These are phyloP conservation scores for Rhododendron mucronatum DNA, from an alignment of 148 eudicot genomes.

Conservation along the genomic window DNA sequence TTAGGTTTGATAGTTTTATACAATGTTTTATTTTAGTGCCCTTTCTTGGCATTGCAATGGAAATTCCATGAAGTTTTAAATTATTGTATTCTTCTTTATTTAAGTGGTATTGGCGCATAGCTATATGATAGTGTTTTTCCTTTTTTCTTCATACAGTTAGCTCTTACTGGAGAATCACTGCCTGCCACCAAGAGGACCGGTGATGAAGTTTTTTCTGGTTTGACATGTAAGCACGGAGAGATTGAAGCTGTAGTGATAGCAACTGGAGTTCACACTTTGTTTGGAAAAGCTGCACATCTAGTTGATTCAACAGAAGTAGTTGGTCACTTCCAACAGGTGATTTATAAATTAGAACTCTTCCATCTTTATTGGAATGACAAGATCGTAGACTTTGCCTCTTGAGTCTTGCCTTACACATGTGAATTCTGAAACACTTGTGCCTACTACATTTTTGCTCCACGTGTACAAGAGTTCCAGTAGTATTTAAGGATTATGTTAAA, in stretches of 20 bases:
- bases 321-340: conserved; percentile 75
- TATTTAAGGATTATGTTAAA: neutral
- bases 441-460: neutral
- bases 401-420: neutral
- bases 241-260: conserved; percentile 70
- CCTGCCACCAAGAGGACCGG: conserved; percentile 62
- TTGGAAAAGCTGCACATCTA: conserved; percentile 67
- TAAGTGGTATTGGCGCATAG: neutral
- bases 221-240: conserved; percentile 72
- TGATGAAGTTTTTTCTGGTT: conserved; percentile 68
- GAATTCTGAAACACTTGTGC: neutral
- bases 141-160: conserved; percentile 40
- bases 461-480: neutral
- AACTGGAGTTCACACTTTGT: conserved; percentile 66
- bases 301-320: conserved; percentile 59
- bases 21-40: neutral
- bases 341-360: neutral
- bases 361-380: neutral
- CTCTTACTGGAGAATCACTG: conserved; percentile 72
- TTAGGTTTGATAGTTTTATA: neutral
- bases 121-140: neutral
- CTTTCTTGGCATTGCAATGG: conserved; percentile 5
- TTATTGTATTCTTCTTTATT: neutral
- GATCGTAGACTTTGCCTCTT: neutral
- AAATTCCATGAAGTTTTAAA: neutral